These are phyloP conservation scores for Zychaea mexicana DNA, from an alignment of 371 early-diverging fungal genomes.

Conservation along the genomic window DNA sequence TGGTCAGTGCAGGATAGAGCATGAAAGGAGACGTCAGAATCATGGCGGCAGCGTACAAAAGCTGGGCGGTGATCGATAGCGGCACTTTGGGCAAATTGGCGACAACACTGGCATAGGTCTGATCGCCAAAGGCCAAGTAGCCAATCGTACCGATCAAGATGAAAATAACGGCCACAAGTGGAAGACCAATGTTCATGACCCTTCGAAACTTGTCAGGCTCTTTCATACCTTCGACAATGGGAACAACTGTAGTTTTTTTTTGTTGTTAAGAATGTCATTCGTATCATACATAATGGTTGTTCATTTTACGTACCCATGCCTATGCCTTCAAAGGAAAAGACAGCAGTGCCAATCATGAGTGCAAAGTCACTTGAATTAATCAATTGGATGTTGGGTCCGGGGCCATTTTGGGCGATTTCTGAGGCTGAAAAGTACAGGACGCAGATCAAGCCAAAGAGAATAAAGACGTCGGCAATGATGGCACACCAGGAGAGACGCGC, in stretches of 20 bases:
- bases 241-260: constrained; percentile 34
- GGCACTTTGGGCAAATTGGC: constrained; percentile 62
- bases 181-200: constrained; percentile 63
- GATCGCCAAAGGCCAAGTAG: constrained; percentile 73
- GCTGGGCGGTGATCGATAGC: constrained; percentile 59
- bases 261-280: not conserved
- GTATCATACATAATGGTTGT: not conserved
- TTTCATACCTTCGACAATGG: constrained; percentile 65
- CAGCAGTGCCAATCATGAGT: constrained; percentile 83
- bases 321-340: constrained; percentile 88
- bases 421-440: constrained; percentile 65
- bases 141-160: constrained; percentile 70
- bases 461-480: constrained; percentile 81
- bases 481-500: constrained; percentile 72
- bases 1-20: constrained; percentile 74
- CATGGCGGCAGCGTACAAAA: constrained; percentile 79
- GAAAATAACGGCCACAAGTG: constrained; percentile 63
- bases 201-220: constrained; percentile 62
- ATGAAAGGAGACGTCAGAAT: constrained; percentile 78
- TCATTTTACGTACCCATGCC: constrained; percentile 31
- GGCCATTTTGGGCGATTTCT: constrained; percentile 58
- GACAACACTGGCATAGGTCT: constrained; percentile 70
- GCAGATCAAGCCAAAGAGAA: constrained; percentile 74
- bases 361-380: constrained; percentile 60
- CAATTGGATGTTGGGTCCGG: constrained; percentile 46